Evolutionary conservation across 768 basidiomycete genomes (phyloP).

Genomic region (Myochromella boudieri): DNA sequence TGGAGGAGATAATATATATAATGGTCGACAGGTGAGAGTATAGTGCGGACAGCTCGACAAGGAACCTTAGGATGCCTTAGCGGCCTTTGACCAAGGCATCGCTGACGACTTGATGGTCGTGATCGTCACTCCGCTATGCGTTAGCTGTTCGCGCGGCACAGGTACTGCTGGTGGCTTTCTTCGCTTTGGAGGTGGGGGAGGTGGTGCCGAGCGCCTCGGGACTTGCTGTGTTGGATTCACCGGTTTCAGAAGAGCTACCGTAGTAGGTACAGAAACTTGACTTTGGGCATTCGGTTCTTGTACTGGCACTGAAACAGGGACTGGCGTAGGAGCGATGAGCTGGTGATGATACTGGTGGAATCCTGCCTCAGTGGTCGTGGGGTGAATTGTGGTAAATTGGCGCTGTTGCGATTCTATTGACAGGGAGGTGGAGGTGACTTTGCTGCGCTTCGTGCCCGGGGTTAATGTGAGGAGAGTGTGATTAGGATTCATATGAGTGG

Average conservation of each 20-base stretch:
- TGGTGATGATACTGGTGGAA: conserved; percentile 16
- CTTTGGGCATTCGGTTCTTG: too few relatives aligned
- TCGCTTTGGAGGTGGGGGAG: conserved; percentile 66
- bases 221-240: conserved; percentile 15
- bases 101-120: conserved; percentile 55
- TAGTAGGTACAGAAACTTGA: conserved; percentile 1
- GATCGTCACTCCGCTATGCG: conserved; percentile 54
- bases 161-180: conserved; percentile 76
- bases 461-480: conserved; percentile 18
- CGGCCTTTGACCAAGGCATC: conserved; percentile 3
- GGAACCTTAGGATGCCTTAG: too few relatives aligned
- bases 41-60: too few relatives aligned
- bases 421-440: conserved; percentile 24
- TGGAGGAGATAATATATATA: too few relatives aligned
- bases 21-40: too few relatives aligned
- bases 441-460: too few relatives aligned
- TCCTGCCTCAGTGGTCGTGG: conserved; percentile 11
- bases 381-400: conserved; percentile 9
- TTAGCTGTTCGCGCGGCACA: conserved; percentile 40
- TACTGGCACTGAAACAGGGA: too few relatives aligned
- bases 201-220: conserved; percentile 54
- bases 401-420: conserved; percentile 21
- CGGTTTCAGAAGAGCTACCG: not conserved
- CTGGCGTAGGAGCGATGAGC: conserved; percentile 13
- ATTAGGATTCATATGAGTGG: conserved; percentile 2